phyloP scores from a whole-genome alignment of 2,329 filamentous ascomycete genomes.

The Beauveria pseudobassiana region DNA sequence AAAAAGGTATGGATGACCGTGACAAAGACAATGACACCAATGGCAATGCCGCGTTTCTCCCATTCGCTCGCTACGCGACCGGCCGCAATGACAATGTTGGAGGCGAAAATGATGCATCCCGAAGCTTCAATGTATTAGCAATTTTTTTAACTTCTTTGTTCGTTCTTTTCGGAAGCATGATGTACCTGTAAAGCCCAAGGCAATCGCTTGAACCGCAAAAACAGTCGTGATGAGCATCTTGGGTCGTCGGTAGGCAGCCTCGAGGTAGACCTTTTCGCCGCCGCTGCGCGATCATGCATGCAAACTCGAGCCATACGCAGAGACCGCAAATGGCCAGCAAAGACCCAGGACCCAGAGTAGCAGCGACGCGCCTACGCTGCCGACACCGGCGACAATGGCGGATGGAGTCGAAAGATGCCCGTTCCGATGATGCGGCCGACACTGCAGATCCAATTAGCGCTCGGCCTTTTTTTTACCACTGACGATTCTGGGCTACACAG shows the following conservation, averaged over 20 bases:
- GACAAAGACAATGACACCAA: slow-evolving; percentile 13
- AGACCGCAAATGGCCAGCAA: slow-evolving; percentile 8
- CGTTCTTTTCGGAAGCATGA: neutral
- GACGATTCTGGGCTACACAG: too few species aligned
- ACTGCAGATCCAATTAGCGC: neutral
- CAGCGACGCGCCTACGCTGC: slow-evolving; percentile 16
- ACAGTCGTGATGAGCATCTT: slow-evolving; percentile 15
- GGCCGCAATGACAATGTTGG: slow-evolving; percentile 14
- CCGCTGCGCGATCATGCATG: slow-evolving; percentile 16
- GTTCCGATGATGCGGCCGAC: slow-evolving; percentile 19
- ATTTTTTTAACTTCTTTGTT: too few species aligned
- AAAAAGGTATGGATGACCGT: slow-evolving; percentile 15
- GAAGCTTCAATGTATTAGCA: slow-evolving; percentile 1
- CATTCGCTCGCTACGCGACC: slow-evolving; percentile 13
- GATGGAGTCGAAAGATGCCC: slow-evolving; percentile 18
- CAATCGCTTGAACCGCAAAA: slow-evolving; percentile 15
- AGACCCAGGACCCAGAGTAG: slow-evolving; percentile 17
- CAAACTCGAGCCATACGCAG: slow-evolving; percentile 15
- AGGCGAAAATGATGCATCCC: slow-evolving; percentile 15
- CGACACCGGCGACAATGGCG: slow-evolving; percentile 15
- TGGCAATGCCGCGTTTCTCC: slow-evolving; percentile 15
- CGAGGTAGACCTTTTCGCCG: slow-evolving; percentile 16
- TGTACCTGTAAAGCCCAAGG: slow-evolving; percentile 15
- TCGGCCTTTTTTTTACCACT: neutral
- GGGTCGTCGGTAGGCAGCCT: slow-evolving; percentile 14